Percentiles rank a stretch among this genome's conserved stretches.
These are phyloP conservation scores for Mortierella antarctica DNA, from an alignment of 192 early-diverging fungal genomes.

Conservation along the genomic window DNA sequence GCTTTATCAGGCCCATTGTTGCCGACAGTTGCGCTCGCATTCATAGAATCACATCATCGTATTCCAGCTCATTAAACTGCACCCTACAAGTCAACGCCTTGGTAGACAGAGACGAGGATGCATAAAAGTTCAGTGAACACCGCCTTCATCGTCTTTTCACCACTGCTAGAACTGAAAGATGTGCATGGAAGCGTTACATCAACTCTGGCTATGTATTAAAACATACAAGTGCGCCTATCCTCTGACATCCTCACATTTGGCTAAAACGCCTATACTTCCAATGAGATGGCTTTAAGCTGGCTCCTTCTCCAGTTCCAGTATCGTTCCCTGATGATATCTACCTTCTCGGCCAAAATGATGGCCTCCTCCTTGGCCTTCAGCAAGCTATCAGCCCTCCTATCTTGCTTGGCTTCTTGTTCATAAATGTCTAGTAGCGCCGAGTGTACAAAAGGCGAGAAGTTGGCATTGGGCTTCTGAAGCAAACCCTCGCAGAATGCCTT, in stretches of 20 bases:
- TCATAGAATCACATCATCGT: too few relatives aligned
- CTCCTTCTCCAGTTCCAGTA: conserved; percentile 74
- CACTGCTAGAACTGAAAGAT: too few relatives aligned
- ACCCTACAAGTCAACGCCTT: too few relatives aligned
- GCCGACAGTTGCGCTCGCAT: too few relatives aligned
- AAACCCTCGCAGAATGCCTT: conserved; percentile 57
- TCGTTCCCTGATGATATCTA: conserved; percentile 71
- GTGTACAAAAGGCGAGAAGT: conserved; percentile 52
- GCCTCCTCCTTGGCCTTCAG: conserved; percentile 51
- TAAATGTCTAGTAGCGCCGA: conserved; percentile 59
- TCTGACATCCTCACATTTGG: neutral
- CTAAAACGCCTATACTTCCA: conserved; percentile 6
- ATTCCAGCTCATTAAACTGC: too few relatives aligned
- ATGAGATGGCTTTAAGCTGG: conserved; percentile 24
- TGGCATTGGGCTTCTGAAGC: conserved; percentile 17
- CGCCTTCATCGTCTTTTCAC: too few relatives aligned
- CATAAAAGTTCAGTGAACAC: too few relatives aligned
- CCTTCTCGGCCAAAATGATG: conserved; percentile 61
- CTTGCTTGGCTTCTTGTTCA: conserved; percentile 53
- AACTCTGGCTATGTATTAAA: too few relatives aligned
- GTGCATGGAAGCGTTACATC: too few relatives aligned
- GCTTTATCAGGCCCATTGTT: too few relatives aligned
- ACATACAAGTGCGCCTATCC: too few relatives aligned
- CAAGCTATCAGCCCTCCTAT: conserved; percentile 22
- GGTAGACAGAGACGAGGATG: too few relatives aligned